A percentile compares a stretch with the other conserved stretches of the same genome.
These are phyloP conservation scores for Lecanosticta acicola DNA, from an alignment of 2,329 filamentous ascomycete genomes.

Conservation along the genomic window DNA sequence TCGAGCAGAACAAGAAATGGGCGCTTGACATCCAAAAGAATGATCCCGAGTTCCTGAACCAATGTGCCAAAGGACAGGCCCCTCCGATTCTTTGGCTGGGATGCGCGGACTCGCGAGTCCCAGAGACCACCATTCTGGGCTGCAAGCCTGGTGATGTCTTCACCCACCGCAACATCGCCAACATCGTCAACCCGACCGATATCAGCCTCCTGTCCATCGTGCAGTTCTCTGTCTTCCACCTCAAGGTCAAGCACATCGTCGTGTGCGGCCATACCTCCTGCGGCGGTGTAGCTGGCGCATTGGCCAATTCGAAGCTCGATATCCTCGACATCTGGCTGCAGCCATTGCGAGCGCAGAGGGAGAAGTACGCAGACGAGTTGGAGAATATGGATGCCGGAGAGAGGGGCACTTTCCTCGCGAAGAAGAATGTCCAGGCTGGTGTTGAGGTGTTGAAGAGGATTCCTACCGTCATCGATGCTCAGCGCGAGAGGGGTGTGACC, in stretches of 20 bases:
- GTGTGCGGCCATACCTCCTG: slow-evolving; percentile 58
- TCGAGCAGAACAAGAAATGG: slow-evolving; percentile 67
- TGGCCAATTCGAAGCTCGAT: slow-evolving; percentile 54
- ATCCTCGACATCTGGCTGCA: slow-evolving; percentile 57
- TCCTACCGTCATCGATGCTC: slow-evolving; percentile 62
- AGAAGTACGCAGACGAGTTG: slow-evolving; percentile 49
- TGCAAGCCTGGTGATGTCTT: slow-evolving; percentile 79
- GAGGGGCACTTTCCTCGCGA: slow-evolving; percentile 58
- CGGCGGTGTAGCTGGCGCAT: slow-evolving; percentile 52
- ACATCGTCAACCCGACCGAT: slow-evolving; percentile 69
- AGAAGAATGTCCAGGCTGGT: slow-evolving; percentile 69
- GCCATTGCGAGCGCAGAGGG: slow-evolving; percentile 50
- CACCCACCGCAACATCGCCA: slow-evolving; percentile 86
- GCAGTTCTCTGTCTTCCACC: slow-evolving; percentile 68
- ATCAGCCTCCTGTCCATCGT: slow-evolving; percentile 70
- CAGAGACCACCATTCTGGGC: slow-evolving; percentile 74
- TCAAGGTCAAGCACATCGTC: slow-evolving; percentile 61
- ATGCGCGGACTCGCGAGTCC: slow-evolving; percentile 78
- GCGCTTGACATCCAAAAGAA: slow-evolving; percentile 58
- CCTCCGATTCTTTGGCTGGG: slow-evolving; percentile 74
- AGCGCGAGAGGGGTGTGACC: slow-evolving; percentile 62
- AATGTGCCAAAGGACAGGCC: slow-evolving; percentile 60
- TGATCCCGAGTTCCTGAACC: slow-evolving; percentile 66
- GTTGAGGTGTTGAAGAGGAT: slow-evolving; percentile 65
- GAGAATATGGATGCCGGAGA: slow-evolving; percentile 38